Evolutionary conservation across 768 basidiomycete genomes (phyloP), one percentile per base, ranked within the genome.

Genomic region (Dioszegia aurantiaca): DNA sequence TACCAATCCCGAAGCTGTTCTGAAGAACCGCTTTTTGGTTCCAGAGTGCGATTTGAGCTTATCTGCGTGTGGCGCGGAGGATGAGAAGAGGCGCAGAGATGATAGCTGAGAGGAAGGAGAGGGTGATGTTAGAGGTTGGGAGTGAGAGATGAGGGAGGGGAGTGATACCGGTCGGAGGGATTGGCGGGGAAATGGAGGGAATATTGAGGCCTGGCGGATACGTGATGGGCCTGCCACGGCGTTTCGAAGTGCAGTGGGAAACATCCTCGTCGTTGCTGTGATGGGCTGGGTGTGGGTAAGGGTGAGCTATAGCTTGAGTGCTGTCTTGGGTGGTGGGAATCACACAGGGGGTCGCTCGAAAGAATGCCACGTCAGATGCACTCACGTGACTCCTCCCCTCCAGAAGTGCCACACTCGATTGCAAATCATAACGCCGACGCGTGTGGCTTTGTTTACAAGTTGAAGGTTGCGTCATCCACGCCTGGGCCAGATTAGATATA

Each of bases 31-130:
- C 68, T 78, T 78, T 24, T 77, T 76, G 4, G 77, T 67, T 4
- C 78, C 78, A 36, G 73, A 65, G 58, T 79, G 77, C 3, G 76
- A 76, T 61, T 77, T 79, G 28, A 78, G 59, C 63, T 79, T 78
- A 41, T 66, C 58, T 23, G 60, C 58, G 11, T 63, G 55, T 8
- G 65, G 55, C 2, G 57, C 30, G 12, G 63, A 63, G 12, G 63
- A 54, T 26, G 67, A 68, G 54, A 65, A 62, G 36, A 46, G 30
- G 24, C 41, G 41, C n/a, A 24, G 24, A 3, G 40, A 31, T 41
- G 27, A 31, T 41, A 31, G 30, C 19, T 33, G 28, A 30, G 42
- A 55, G 3, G 21, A 42, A 17, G n/a, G n/a, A 43, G 27, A 21
- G 6, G n/a, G 36, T 39, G 28, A 6, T 33, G 8, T 33, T 6